Evolutionary conservation across 2,329 filamentous ascomycete genomes (phyloP).

Genomic region (Pezicula carpinea): DNA sequence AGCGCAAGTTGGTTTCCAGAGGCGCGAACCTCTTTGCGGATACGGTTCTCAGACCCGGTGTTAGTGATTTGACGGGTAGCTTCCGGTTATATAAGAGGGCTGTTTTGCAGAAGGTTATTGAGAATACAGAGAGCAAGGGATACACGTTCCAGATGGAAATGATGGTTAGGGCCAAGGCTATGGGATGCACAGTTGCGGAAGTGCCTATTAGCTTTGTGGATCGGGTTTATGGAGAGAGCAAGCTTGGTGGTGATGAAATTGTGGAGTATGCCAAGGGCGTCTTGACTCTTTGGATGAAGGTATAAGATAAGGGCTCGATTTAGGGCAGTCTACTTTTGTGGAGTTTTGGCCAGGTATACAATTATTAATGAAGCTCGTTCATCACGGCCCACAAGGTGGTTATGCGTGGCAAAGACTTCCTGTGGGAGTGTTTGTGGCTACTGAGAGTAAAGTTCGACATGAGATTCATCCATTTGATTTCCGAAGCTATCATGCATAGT

Average conservation of each 20-base stretch:
- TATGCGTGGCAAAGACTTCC: too few species aligned
- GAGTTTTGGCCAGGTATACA: background rate
- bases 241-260: conserved; percentile 92
- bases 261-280: conserved; percentile 92
- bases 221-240: conserved; percentile 89
- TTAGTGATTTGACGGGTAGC: conserved; percentile 91
- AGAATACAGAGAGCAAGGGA: conserved; percentile 88
- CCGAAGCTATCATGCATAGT: too few species aligned
- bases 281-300: conserved; percentile 71
- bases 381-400: too few species aligned
- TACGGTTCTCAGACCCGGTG: conserved; percentile 85
- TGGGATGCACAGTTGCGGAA: conserved; percentile 91
- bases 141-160: conserved; percentile 99
- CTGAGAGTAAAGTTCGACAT: too few species aligned
- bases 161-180: conserved; percentile 94
- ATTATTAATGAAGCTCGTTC: too few species aligned
- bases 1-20: conserved; percentile 77
- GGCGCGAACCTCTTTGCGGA: conserved; percentile 95
- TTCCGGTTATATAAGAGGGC: conserved; percentile 92
- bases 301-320: conserved; percentile 45
- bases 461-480: too few species aligned
- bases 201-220: conserved; percentile 97
- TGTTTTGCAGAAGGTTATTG: conserved; percentile 85
- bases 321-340: background rate
- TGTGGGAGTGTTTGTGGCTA: too few species aligned